phyloP scores from a whole-genome alignment of 768 basidiomycete species.

The Amanita thiersii region DNA sequence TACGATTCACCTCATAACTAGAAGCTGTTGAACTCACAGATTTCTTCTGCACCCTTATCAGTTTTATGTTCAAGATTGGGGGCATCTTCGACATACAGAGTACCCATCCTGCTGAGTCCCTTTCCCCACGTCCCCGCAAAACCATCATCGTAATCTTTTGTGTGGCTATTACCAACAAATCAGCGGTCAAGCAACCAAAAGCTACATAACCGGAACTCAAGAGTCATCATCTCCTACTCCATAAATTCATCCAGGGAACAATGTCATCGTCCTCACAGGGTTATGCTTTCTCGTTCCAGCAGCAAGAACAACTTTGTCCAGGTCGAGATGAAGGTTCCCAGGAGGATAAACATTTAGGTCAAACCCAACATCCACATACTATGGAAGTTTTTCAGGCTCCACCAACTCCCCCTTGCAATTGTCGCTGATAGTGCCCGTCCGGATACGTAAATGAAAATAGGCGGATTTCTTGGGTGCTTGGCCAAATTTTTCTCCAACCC shows the following conservation, averaged over 20 bases:
- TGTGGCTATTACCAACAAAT: slow-evolving; percentile 17
- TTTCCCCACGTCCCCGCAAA: slow-evolving; percentile 34
- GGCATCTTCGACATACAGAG: slow-evolving; percentile 33
- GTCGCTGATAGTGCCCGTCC: slow-evolving; percentile 32
- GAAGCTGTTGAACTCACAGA: slow-evolving; percentile 22
- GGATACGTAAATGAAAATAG: slow-evolving; percentile 36
- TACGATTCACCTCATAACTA: no score
- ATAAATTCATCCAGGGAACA: slow-evolving; percentile 34
- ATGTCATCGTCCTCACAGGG: slow-evolving; percentile 37
- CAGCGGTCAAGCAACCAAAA: background rate
- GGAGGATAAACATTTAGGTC: slow-evolving; percentile 19
- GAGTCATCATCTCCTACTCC: slow-evolving; percentile 30
- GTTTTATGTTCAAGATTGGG: slow-evolving; percentile 29
- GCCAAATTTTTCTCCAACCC: slow-evolving; percentile 28
- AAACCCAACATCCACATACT: slow-evolving; percentile 31
- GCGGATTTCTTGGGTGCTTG: slow-evolving; percentile 25
- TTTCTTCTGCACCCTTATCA: slow-evolving; percentile 30
- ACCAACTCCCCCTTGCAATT: slow-evolving; percentile 29
- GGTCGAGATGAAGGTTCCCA: slow-evolving; percentile 15
- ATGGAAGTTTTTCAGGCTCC: slow-evolving; percentile 14
- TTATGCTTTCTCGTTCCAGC: slow-evolving; percentile 28
- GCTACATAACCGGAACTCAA: background rate
- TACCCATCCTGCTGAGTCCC: slow-evolving; percentile 28
- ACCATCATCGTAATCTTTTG: slow-evolving; percentile 29
- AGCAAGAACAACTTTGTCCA: slow-evolving; percentile 24